Conservation (phyloP, 2,329 filamentous ascomycete genomes). For the Thelonectria discophora region DNA sequence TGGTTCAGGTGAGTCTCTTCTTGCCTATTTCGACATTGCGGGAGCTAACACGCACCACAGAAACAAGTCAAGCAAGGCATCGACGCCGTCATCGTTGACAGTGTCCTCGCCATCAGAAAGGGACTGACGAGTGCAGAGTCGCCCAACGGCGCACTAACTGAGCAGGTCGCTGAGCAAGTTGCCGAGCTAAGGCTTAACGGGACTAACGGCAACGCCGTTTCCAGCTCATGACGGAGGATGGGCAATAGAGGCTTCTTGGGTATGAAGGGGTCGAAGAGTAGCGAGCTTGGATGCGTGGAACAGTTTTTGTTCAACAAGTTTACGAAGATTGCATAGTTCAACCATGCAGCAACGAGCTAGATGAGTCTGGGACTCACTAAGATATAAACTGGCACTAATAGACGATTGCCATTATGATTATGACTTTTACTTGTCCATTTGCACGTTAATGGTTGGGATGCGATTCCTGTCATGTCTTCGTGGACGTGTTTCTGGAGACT, state of each 20-base stretch:
- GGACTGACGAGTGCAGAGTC: conserved; percentile 68
- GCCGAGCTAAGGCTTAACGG: conserved; percentile 37
- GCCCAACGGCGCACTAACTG: conserved; percentile 29
- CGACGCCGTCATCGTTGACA: conserved; percentile 97
- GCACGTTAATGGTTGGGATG: too few species aligned
- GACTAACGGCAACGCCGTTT: conserved; percentile 7
- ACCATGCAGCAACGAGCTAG: conserved; percentile 1
- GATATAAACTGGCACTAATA: not conserved
- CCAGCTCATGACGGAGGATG: conserved; percentile 13
- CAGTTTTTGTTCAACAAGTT: conserved; percentile 12
- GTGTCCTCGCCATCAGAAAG: conserved; percentile 90
- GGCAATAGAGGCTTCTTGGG: conserved; percentile 7
- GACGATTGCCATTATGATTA: not conserved
- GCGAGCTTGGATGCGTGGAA: not conserved
- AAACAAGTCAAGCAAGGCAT: conserved; percentile 94
- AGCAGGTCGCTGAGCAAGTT: conserved; percentile 35
- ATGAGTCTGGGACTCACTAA: conserved; percentile 6
- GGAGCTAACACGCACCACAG: conserved; percentile 52
- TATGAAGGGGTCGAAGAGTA: not conserved
- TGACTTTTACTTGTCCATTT: not conserved
- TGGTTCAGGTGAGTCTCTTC: conserved; percentile 76
- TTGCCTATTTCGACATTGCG: not conserved
- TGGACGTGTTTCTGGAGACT: too few species aligned
- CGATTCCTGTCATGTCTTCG: too few species aligned
- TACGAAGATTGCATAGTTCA: conserved; percentile 12